Percentiles rank a stretch among this genome's conserved stretches.
Evolutionary conservation across 2,329 filamentous ascomycete genomes (phyloP).

Genomic region (Fusarium sp.): DNA sequence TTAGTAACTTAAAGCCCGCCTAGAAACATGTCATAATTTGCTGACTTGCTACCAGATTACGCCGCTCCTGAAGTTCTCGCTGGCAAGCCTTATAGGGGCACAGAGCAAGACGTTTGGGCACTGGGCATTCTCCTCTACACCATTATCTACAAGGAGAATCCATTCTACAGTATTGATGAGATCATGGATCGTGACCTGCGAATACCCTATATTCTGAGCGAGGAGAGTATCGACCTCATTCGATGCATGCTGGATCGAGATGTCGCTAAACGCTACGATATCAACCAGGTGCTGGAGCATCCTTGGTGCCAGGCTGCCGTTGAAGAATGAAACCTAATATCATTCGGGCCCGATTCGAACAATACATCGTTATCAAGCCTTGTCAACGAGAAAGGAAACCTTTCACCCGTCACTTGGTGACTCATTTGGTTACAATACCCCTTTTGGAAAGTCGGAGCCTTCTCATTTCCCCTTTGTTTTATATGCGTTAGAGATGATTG

Average conservation of each 20-base stretch:
- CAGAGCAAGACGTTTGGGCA: conserved; percentile 98
- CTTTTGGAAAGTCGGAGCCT: conserved; percentile 31
- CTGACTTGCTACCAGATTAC: conserved; percentile 73
- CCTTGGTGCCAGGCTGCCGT: conserved; percentile 71
- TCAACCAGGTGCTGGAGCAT: conserved; percentile 87
- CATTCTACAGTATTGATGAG: conserved; percentile 98
- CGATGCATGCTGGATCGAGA: conserved; percentile 92
- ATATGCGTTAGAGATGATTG: conserved; percentile 34
- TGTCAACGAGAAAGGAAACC: conserved; percentile 6
- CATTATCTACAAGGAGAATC: conserved; percentile 99
- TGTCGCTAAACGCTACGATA: conserved; percentile 83
- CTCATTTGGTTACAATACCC: conserved; percentile 39
- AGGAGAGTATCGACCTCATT: conserved; percentile 92
- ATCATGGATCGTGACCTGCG: conserved; percentile 97
- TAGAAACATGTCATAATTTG: neutral
- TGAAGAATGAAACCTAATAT: conserved; percentile 3
- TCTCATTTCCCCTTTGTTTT: conserved; percentile 17
- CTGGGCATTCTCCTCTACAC: conserved; percentile 97
- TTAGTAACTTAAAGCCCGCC: conserved; percentile 56
- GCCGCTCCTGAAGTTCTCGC: conserved; percentile 97
- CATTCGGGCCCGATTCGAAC: neutral
- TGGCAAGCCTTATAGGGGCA: conserved; percentile 90
- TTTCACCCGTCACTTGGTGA: conserved; percentile 9
- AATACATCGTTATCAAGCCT: conserved; percentile 11
- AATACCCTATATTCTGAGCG: conserved; percentile 87